Conservation (phyloP, 2,329 filamentous ascomycete genomes). For the Emergomyces pasteurianus region DNA sequence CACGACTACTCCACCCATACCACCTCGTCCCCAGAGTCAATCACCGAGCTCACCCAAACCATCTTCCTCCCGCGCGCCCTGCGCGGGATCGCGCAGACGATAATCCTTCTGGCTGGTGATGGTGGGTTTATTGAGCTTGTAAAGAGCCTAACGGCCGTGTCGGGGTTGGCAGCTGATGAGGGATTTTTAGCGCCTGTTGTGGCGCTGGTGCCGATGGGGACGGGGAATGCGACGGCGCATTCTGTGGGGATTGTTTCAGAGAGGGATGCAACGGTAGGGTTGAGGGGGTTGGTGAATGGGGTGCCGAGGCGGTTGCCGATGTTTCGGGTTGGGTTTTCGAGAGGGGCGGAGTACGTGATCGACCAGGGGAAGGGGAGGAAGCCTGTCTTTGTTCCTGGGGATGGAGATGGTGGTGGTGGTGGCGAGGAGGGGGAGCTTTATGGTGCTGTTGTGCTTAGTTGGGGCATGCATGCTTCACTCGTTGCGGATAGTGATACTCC, state of each 20-base stretch:
- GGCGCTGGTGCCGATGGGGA: constrained; percentile 41
- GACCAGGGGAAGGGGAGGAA: constrained; percentile 35
- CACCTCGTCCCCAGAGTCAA: constrained; percentile 52
- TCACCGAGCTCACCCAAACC: constrained; percentile 49
- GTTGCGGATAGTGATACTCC: constrained; percentile 85
- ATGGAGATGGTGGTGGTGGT: constrained; percentile 3
- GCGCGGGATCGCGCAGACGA: constrained; percentile 40
- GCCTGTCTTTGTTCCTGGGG: constrained; percentile 13
- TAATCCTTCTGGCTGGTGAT: constrained; percentile 77
- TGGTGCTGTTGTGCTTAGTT: constrained; percentile 77
- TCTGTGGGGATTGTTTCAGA: constrained; percentile 23
- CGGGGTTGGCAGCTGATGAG: constrained; percentile 6
- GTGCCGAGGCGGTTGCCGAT: constrained; percentile 44
- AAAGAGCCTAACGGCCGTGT: constrained; percentile 45
- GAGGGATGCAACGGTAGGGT: constrained; percentile 25
- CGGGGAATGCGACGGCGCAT: constrained; percentile 35
- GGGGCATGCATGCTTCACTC: constrained; percentile 78
- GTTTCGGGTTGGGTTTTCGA: constrained; percentile 51
- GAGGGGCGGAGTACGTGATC: constrained; percentile 38
- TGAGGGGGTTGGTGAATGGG: constrained; percentile 51
- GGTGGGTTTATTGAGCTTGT: constrained; percentile 75
- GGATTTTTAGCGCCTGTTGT: constrained; percentile 43
- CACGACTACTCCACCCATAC: constrained; percentile 43
- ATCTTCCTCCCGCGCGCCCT: constrained; percentile 40
- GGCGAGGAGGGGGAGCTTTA: constrained; percentile 34